Conservation (phyloP, 2,329 filamentous ascomycete genomes). For the Pseudogymnoascus sp. region DNA sequence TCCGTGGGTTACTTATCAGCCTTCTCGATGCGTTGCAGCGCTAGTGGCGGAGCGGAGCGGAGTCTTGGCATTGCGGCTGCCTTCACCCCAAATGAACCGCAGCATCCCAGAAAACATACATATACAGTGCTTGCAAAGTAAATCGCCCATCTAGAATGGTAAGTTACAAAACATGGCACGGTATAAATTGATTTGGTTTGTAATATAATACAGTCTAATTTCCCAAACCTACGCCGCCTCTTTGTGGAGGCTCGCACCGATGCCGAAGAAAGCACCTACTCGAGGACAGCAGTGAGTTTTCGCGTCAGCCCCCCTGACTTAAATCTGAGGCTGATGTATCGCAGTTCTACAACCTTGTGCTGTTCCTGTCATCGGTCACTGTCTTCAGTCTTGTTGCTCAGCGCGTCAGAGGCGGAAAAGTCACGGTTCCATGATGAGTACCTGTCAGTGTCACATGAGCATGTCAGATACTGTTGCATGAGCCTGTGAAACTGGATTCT, state of each 20-base stretch:
- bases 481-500: not conserved
- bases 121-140: not conserved
- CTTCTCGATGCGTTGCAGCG: constrained; percentile 1
- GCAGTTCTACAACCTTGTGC: constrained; percentile 93
- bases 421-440: not conserved
- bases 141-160: not conserved
- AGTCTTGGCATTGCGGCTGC: not conserved
- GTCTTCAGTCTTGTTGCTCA: constrained; percentile 92
- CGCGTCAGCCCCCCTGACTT: constrained; percentile 3
- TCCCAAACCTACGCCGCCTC: constrained; percentile 90
- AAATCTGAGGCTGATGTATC: constrained; percentile 11
- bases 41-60: constrained; percentile 4
- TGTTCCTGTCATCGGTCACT: constrained; percentile 94
- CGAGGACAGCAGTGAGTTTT: constrained; percentile 71
- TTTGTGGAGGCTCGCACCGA: constrained; percentile 93
- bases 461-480: not conserved
- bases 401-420: constrained; percentile 50
- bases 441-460: not conserved
- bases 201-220: constrained; percentile 36
- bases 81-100: not conserved
- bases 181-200: not conserved
- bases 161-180: not conserved
- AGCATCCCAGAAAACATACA: not conserved
- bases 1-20: not conserved
- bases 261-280: constrained; percentile 89